Conservation (phyloP, 352 stramenopile species). For the Globisporangium sylvaticum region DNA sequence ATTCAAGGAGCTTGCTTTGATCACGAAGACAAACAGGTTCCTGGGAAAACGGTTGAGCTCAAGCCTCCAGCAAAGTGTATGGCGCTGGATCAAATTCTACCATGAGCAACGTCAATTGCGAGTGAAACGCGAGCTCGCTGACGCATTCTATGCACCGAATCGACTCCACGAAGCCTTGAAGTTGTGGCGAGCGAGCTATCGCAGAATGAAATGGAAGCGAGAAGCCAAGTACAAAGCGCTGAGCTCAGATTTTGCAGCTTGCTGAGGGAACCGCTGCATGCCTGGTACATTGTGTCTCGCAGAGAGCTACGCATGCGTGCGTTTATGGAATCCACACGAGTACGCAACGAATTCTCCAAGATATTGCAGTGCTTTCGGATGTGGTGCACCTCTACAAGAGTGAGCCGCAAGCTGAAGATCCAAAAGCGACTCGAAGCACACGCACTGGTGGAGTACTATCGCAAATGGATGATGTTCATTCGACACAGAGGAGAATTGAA, state of each 20-base stretch:
- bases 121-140: neutral
- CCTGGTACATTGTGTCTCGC: slow-evolving; percentile 27
- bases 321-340: slow-evolving; percentile 13
- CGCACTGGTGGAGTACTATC: neutral
- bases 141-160: slow-evolving; percentile 8
- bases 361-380: neutral
- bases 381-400: neutral
- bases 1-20: slow-evolving; percentile 21
- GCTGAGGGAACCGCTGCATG: slow-evolving; percentile 18
- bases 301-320: slow-evolving; percentile 14
- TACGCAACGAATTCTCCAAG: neutral
- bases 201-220: neutral
- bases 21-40: slow-evolving; percentile 8
- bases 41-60: slow-evolving; percentile 12
- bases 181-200: slow-evolving; percentile 8
- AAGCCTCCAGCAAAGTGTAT: neutral
- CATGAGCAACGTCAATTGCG: neutral
- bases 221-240: slow-evolving; percentile 20
- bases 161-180: slow-evolving; percentile 8
- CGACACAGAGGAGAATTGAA: neutral
- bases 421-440: slow-evolving; percentile 5
- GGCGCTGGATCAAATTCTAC: slow-evolving; percentile 2
- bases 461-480: slow-evolving; percentile 14
- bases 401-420: neutral
- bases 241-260: slow-evolving; percentile 24